Evolutionary conservation across 1,284 basidiomycete genomes (phyloP), one percentile per base, ranked within the genome.

Genomic region (Meripilus lineatus): DNA sequence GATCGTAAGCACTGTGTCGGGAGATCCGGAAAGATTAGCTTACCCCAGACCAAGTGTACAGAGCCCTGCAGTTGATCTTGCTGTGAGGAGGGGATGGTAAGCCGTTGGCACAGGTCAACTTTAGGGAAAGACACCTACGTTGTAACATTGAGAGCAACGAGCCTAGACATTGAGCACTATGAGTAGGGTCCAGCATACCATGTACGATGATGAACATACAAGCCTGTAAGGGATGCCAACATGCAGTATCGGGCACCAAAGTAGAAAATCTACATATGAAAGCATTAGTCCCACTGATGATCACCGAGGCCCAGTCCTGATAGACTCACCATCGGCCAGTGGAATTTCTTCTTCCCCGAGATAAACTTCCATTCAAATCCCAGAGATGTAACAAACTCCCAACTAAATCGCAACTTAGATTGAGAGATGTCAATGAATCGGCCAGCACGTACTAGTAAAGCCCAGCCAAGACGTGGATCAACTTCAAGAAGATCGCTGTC

Each of bases 11-110:
- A 18, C 17, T 8, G 8, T 8, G 10, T 8, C 17, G 10, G 13
- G 17, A 10, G 34, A 35, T 18, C n/a, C n/a, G n/a, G n/a, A n/a
- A n/a, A n/a, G n/a, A n/a, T n/a, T n/a, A n/a, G 20, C 40, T 24
- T 45, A 58, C 58, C 47, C 80, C 76, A 51, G 84, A 84, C 61
- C 84, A 85, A 0, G 81, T 85, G 61, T 87, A 89, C 20, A 89
- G 59, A 2, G 70, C 69, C 63, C 84, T 81, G 52, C 81, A 85
- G 54, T 82, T 68, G 24, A 85, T 66, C 50, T 74, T 67, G 7
- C 80, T 83, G 53, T 11, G 35, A 17, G n/a, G 2, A 18, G n/a
- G 30, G 17, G 40, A 4, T 37, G 3, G 28, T 55, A 33, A 51
- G 48, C 15, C 14, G 30, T 18, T 36, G 23, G 36, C 33, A 10